Percentiles rank a stretch among this genome's conserved stretches.
Evolutionary conservation across 2,329 filamentous ascomycete genomes (phyloP).

Genomic region (Aspergillus transmontanensis): DNA sequence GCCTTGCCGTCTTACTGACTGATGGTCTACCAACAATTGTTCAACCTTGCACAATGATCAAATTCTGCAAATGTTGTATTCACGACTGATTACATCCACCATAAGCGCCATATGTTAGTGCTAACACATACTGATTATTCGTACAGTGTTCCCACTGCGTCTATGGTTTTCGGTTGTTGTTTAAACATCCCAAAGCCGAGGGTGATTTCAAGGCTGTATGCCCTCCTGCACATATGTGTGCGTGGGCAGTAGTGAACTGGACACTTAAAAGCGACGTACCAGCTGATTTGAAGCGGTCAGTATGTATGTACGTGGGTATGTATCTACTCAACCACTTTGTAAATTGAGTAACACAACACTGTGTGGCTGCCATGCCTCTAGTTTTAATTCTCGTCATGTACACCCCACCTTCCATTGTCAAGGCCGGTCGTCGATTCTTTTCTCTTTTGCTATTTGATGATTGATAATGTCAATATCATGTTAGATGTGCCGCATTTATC

Average conservation of each 20-base stretch:
- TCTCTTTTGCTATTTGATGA: constrained; percentile 15
- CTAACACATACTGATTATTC: not conserved
- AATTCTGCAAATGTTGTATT: not conserved
- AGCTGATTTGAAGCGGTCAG: constrained; percentile 11
- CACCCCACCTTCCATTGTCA: constrained; percentile 3
- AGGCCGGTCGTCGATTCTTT: not conserved
- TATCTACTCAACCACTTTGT: constrained; percentile 15
- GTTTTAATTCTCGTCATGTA: constrained; percentile 28
- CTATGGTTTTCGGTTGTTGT: constrained; percentile 9
- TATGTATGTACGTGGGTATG: constrained; percentile 7
- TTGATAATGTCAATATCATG: not conserved
- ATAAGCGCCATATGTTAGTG: not conserved
- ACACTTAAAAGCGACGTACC: not conserved
- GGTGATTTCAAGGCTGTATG: constrained; percentile 20
- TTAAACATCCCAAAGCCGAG: constrained; percentile 1
- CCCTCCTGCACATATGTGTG: constrained; percentile 21
- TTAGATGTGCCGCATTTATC: not conserved
- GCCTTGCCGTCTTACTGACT: not conserved
- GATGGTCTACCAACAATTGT: not conserved
- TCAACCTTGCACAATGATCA: constrained; percentile 14
- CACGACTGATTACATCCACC: not conserved
- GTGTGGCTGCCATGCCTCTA: constrained; percentile 38
- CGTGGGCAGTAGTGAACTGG: constrained; percentile 10
- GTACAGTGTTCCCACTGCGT: constrained; percentile 12
- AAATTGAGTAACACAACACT: constrained; percentile 27